Evolutionary conservation across 345 rosid species (phyloP).

Genomic region (Melastoma malabathricum): DNA sequence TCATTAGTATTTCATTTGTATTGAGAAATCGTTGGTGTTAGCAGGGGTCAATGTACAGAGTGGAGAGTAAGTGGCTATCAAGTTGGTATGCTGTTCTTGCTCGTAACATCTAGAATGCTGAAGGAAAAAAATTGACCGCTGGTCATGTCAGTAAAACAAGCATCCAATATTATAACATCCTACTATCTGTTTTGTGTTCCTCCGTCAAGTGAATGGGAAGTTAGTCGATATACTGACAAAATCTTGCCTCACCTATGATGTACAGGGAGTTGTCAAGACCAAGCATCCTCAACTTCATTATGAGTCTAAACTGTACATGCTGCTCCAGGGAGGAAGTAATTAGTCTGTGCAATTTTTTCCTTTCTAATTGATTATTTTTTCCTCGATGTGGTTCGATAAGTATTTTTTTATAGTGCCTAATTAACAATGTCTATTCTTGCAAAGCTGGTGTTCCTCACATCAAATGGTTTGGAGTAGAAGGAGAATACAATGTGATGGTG

Average conservation of each 20-base stretch:
- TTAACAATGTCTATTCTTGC: conserved; percentile 4
- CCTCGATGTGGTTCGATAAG: not conserved
- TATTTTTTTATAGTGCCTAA: not conserved
- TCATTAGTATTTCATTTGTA: not conserved
- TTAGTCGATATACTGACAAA: no score
- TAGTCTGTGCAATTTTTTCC: conserved; percentile 4
- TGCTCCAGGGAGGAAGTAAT: conserved; percentile 94
- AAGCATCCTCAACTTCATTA: conserved; percentile 85
- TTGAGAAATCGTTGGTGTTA: not conserved
- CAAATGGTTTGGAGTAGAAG: conserved; percentile 87
- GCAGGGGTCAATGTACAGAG: conserved; percentile 67
- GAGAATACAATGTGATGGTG: conserved; percentile 74
- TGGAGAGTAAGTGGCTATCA: conserved; percentile 87
- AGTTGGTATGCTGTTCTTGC: conserved; percentile 39
- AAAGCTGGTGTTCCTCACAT: conserved; percentile 85
- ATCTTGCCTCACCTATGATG: not conserved
- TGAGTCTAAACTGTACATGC: conserved; percentile 78
- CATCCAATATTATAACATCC: no score
- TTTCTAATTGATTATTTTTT: not conserved
- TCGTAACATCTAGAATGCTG: no score
- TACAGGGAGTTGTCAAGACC: conserved; percentile 75
- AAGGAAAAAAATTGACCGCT: no score
- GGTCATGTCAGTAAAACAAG: no score
- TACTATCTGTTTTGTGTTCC: no score
- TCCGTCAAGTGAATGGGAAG: no score